Evolutionary conservation across 257 asterid species (phyloP).

Genomic region (Linderniella brevidens): DNA sequence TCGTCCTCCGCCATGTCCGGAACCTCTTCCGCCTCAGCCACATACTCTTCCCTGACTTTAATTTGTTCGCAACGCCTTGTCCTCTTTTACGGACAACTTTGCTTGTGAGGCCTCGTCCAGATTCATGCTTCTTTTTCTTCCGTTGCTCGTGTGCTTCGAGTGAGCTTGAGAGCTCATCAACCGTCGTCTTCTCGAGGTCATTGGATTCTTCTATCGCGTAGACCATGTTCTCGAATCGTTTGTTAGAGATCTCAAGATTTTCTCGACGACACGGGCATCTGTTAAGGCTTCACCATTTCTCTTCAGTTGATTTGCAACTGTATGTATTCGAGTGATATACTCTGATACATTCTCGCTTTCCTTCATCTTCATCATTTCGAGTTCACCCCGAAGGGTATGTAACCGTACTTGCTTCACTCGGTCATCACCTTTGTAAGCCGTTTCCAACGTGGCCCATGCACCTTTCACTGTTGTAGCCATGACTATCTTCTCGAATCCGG

Average conservation of each 20-base stretch:
- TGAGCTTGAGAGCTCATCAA: neutral
- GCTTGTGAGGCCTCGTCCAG: neutral
- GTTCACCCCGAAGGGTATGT: slow-evolving; percentile 1
- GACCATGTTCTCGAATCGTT: neutral
- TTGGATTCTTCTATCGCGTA: neutral
- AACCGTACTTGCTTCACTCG: neutral
- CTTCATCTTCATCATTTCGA: neutral
- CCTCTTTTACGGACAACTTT: neutral
- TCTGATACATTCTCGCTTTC: neutral
- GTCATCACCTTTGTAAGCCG: slow-evolving; percentile 2
- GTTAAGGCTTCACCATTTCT: neutral
- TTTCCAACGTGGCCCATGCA: slow-evolving; percentile 2
- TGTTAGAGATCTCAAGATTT: neutral
- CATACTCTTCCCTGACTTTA: neutral
- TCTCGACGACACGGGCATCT: neutral
- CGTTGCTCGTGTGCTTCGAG: slow-evolving; percentile 2
- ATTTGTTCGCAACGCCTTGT: neutral
- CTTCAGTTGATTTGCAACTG: neutral
- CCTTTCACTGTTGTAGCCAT: neutral
- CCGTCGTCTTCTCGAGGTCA: neutral
- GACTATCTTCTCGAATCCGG: slow-evolving; percentile 1
- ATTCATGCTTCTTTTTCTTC: neutral
- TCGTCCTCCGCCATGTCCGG: neutral
- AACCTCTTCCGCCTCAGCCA: neutral
- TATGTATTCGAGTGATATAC: neutral